Conservation (phyloP, 805 yeast species). For the Suhomyces faveliae region DNA sequence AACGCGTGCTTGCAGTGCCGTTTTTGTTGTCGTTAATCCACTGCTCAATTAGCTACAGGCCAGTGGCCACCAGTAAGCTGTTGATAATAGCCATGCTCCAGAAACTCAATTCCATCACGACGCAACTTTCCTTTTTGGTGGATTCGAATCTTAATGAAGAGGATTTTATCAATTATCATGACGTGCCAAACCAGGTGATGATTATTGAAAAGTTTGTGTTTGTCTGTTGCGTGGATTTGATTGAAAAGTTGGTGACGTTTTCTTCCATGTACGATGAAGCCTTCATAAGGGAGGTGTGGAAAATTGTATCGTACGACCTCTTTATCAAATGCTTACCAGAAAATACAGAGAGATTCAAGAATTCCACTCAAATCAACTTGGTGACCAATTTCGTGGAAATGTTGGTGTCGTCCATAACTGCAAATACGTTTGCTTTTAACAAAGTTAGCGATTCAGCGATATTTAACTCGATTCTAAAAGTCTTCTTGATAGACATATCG, state of each 20-base stretch:
- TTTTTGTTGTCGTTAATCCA: conserved; percentile 58
- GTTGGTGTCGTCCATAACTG: conserved; percentile 42
- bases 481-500: conserved; percentile 43
- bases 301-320: conserved; percentile 27
- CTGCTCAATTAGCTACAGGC: conserved; percentile 55
- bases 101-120: conserved; percentile 17
- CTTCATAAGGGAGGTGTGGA: conserved; percentile 21
- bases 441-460: conserved; percentile 8
- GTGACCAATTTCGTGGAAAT: conserved; percentile 55
- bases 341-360: conserved; percentile 43
- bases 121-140: conserved; percentile 23
- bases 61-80: conserved; percentile 52
- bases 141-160: conserved; percentile 27
- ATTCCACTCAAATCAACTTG: conserved; percentile 45
- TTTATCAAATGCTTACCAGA: conserved; percentile 45
- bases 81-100: conserved; percentile 23
- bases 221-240: conserved; percentile 52
- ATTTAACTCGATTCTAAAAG: conserved; percentile 32
- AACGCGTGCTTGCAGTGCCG: conserved; percentile 48
- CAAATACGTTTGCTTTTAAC: conserved; percentile 25
- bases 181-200: conserved; percentile 30
- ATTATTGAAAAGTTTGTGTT: conserved; percentile 50
- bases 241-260: conserved; percentile 45
- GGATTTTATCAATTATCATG: conserved; percentile 26
- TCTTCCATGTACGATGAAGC: conserved; percentile 24